phyloP scores from a whole-genome alignment of 805 yeast species.

The baker's yeast (Saccharomyces cerevisiae) region DNA sequence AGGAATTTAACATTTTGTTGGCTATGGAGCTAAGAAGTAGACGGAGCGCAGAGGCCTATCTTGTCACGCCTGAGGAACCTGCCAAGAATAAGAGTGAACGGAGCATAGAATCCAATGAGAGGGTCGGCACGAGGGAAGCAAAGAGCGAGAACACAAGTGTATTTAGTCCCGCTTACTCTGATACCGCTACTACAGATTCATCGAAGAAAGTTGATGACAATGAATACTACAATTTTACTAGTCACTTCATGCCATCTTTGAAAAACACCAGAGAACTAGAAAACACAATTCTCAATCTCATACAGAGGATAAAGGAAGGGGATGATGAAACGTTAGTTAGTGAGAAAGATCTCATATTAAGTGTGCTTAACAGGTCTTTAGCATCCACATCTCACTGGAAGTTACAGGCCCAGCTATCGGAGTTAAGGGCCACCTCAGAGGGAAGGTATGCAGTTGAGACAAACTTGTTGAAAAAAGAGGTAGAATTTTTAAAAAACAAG shows the following conservation, averaged over 20 bases:
- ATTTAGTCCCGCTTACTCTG: neutral
- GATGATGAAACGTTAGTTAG: neutral
- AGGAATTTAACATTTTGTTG: neutral
- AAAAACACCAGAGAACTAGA: slow-evolving; percentile 22
- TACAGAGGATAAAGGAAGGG: slow-evolving; percentile 5
- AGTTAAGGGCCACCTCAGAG: slow-evolving; percentile 15
- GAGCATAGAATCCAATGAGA: neutral
- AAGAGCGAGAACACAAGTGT: neutral
- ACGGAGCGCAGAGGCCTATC: slow-evolving; percentile 8
- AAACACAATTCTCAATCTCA: slow-evolving; percentile 10
- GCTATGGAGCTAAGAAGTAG: slow-evolving; percentile 5
- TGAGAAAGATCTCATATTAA: slow-evolving; percentile 15
- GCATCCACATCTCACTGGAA: slow-evolving; percentile 28
- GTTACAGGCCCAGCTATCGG: slow-evolving; percentile 25
- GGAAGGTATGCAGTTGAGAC: slow-evolving; percentile 22
- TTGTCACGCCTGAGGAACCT: slow-evolving; percentile 24
- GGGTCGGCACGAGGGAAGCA: neutral
- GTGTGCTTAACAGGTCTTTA: slow-evolving; percentile 20
- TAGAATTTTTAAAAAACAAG: slow-evolving; percentile 18
- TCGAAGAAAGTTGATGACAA: neutral
- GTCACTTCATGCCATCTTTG: slow-evolving; percentile 10
- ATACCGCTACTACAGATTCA: neutral
- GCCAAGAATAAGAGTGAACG: neutral
- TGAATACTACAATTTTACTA: neutral
- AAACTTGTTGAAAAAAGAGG: slow-evolving; percentile 18